Base-by-base conservation (phyloP, 2,329 filamentous ascomycete species). In the Colletotrichum orbiculare region DNA sequence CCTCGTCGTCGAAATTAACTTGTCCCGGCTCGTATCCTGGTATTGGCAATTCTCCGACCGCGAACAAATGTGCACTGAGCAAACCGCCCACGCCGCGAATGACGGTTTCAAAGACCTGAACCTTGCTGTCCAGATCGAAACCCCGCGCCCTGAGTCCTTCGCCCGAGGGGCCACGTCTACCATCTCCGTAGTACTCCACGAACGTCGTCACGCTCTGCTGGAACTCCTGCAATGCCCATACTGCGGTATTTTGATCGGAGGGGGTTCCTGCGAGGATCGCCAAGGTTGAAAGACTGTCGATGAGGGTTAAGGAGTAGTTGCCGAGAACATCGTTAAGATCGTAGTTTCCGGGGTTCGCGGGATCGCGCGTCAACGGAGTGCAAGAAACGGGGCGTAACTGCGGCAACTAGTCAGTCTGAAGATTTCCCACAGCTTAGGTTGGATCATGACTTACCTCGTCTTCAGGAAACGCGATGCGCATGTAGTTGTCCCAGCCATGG, bases 61-160 rank as follows among this genome's bases (percentile, higher is more conserved):
- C 95, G 76, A 99, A 99, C 46, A 97, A 81, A 79, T 99, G 96
- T 2, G 95, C 94, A 73, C 94, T 97, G 69, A 99, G 80, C 61
- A 99, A 82, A 0, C 96, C 96, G 12, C 96, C 96, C 49, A 97
- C 87, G 13, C 95, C 96, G 64, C 96, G 87, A 71, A 99, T 99
- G 41, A 97, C 95, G 1, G 95, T 98, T 81, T 99, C 96, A 73
- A 99, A 99, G 43, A 99, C 93, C 79, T 99, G 95, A 2, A 99
- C 96, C 78, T 98, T 99, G 81, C 94, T 97, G 78, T 99, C 95
- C 45, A 97, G 82, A 76, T 99, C 93, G 73, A 99, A 99, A 0
- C 94, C 96, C 59, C 89, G 86, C 4, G 89, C 89, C 68, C 93
- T 85, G 62, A 85, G 82, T 4, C 95, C 95, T 73, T 87, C 84